A percentile compares a stretch with the other conserved stretches of the same genome.
Evolutionary conservation across 2,329 filamentous ascomycete genomes (phyloP).

Genomic region (Diaporthe caulivora): DNA sequence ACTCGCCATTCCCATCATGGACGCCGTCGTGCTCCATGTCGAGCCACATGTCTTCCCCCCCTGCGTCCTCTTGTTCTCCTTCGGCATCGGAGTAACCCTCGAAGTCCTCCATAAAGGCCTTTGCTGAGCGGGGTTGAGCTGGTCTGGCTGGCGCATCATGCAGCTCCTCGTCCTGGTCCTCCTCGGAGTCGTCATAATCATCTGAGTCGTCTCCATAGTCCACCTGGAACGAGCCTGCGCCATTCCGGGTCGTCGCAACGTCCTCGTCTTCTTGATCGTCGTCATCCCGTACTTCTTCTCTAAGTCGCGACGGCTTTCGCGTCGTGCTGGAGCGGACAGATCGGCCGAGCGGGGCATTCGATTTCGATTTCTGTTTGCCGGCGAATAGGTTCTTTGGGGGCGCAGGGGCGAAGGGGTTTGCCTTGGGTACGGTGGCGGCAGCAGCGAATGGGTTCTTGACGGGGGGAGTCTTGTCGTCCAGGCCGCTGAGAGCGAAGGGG

Average conservation of each 20-base stretch:
- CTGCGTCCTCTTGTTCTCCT: constrained; percentile 49
- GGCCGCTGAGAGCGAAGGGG: constrained; percentile 36
- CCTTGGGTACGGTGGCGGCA: constrained; percentile 30
- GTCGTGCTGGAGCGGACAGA: constrained; percentile 57
- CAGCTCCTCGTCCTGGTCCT: constrained; percentile 54
- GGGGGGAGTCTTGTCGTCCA: constrained; percentile 33
- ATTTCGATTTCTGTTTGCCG: constrained; percentile 48
- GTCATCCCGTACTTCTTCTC: constrained; percentile 55
- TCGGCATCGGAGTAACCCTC: constrained; percentile 42
- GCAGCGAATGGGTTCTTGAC: constrained; percentile 37
- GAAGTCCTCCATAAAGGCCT: constrained; percentile 46
- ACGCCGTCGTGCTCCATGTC: constrained; percentile 57
- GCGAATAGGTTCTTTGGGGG: constrained; percentile 54
- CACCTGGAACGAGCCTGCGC: constrained; percentile 48
- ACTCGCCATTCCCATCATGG: constrained; percentile 51
- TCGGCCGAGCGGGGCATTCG: constrained; percentile 60
- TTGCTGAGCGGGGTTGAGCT: constrained; percentile 46
- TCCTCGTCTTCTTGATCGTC: constrained; percentile 55
- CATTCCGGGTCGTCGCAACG: constrained; percentile 47
- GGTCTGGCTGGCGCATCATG: constrained; percentile 46
- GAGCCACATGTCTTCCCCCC: constrained; percentile 63
- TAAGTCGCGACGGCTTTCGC: constrained; percentile 65
- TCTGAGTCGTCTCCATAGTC: constrained; percentile 55
- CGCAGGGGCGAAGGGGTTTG: constrained; percentile 39
- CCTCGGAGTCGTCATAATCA: constrained; percentile 50